These are phyloP conservation scores for Diplodia corticola DNA, from an alignment of 2,329 filamentous ascomycete genomes.

Conservation along the genomic window DNA sequence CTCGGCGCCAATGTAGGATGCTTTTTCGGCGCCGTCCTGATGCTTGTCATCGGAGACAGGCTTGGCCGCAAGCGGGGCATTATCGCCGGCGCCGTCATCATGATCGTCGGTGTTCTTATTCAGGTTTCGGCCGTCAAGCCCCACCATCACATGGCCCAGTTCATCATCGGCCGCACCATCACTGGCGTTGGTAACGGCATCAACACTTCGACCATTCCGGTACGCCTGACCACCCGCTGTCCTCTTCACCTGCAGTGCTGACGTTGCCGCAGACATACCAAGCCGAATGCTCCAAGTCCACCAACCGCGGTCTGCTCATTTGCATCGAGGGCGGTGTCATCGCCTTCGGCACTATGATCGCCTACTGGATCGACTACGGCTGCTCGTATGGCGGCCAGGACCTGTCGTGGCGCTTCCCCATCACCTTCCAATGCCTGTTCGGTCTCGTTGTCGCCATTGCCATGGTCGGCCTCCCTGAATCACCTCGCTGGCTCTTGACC, in stretches of 20 bases:
- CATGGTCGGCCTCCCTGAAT: conserved; percentile 56
- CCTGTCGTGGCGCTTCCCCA: conserved; percentile 53
- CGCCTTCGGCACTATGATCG: conserved; percentile 53
- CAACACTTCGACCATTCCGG: conserved; percentile 56
- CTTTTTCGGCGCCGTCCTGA: conserved; percentile 43
- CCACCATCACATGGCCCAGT: conserved; percentile 47
- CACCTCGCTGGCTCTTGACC: conserved; percentile 60
- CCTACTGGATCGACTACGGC: conserved; percentile 49
- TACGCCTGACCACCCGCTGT: background rate
- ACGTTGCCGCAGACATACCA: conserved; percentile 50
- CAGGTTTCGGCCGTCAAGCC: conserved; percentile 40
- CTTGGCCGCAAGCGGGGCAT: conserved; percentile 47
- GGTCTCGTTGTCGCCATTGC: conserved; percentile 47
- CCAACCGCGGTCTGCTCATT: conserved; percentile 61
- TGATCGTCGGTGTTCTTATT: conserved; percentile 47
- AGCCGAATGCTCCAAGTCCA: conserved; percentile 55
- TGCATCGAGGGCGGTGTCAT: conserved; percentile 59
- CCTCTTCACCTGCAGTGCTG: background rate
- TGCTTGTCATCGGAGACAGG: conserved; percentile 42
- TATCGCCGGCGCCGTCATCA: conserved; percentile 44
- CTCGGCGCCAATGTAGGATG: conserved; percentile 29
- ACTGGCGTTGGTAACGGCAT: conserved; percentile 58
- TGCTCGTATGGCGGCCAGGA: conserved; percentile 35
- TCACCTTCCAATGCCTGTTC: conserved; percentile 55
- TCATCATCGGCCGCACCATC: conserved; percentile 54